These are phyloP conservation scores for Ophiocordyceps sinensis DNA, from an alignment of 2,329 filamentous ascomycete species.

Conservation along the genomic window DNA sequence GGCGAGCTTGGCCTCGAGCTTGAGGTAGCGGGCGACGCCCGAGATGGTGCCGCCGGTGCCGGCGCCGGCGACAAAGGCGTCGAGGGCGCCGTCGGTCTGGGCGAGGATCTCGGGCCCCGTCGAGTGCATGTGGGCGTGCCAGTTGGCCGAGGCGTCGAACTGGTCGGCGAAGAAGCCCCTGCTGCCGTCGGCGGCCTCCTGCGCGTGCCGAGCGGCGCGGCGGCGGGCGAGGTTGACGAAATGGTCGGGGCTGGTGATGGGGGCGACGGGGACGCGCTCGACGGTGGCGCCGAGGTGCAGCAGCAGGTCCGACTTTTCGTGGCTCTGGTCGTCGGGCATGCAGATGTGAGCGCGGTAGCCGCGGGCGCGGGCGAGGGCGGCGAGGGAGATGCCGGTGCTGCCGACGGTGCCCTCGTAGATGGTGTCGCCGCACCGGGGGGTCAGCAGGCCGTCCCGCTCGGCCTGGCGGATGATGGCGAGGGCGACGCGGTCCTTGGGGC, in stretches of 20 bases:
- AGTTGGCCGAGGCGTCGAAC: conserved; percentile 87
- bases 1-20: conserved; percentile 47
- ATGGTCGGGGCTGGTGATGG: conserved; percentile 84
- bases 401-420: conserved; percentile 97
- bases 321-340: conserved; percentile 85
- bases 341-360: conserved; percentile 92
- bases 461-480: conserved; percentile 76
- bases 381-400: conserved; percentile 89
- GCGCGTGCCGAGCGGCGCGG: conserved; percentile 62
- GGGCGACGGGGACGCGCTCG: conserved; percentile 77
- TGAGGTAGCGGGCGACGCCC: conserved; percentile 72
- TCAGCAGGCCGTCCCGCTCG: conserved; percentile 61
- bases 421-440: conserved; percentile 72
- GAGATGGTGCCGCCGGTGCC: conserved; percentile 91
- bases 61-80: conserved; percentile 85
- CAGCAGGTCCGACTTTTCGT: conserved; percentile 80
- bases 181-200: conserved; percentile 39
- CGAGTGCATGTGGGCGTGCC: conserved; percentile 62
- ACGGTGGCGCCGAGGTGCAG: conserved; percentile 84
- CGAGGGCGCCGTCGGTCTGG: conserved; percentile 60
- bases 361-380: conserved; percentile 71
- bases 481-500: conserved; percentile 89
- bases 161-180: conserved; percentile 90
- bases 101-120: conserved; percentile 83
- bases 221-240: conserved; percentile 84